A percentile compares a stretch with the other conserved stretches of the same genome.
Conservation (phyloP, 768 basidiomycete genomes). For the Lyophyllum decastes region DNA sequence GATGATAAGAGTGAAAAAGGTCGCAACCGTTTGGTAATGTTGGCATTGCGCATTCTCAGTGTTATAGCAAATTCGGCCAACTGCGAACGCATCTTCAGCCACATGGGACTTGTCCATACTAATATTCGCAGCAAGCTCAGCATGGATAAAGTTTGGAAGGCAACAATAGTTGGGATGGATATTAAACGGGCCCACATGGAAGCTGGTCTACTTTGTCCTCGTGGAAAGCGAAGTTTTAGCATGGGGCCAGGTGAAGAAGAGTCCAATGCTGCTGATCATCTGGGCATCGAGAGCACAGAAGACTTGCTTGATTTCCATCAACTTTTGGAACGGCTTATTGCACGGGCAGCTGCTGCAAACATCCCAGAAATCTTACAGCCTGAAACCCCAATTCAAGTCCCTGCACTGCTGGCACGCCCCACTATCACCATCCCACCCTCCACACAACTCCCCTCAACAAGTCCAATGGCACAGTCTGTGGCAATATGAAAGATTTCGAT, state of each 20-base stretch:
- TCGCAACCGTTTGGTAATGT: conserved; percentile 19
- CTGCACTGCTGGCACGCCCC: no score
- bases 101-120: conserved; percentile 24
- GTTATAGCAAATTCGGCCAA: conserved; percentile 29
- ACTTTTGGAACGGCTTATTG: not conserved
- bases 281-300: not conserved
- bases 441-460: not conserved
- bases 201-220: not conserved
- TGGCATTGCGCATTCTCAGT: conserved; percentile 24
- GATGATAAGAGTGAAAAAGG: conserved; percentile 12
- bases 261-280: not conserved
- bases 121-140: conserved; percentile 19
- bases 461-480: not conserved
- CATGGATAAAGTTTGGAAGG: conserved; percentile 21
- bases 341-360: not conserved
- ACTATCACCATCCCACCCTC: not conserved
- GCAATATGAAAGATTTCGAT: not conserved
- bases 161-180: conserved; percentile 19
- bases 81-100: conserved; percentile 30
- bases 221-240: not conserved
- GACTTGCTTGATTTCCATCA: not conserved
- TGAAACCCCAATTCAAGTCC: no score
- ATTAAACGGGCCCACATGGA: conserved; percentile 16
- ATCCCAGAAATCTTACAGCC: no score
- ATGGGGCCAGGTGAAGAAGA: not conserved